Evolutionary conservation across 2,329 filamentous ascomycete species (phyloP).

Genomic region (Botrytis galanthina): DNA sequence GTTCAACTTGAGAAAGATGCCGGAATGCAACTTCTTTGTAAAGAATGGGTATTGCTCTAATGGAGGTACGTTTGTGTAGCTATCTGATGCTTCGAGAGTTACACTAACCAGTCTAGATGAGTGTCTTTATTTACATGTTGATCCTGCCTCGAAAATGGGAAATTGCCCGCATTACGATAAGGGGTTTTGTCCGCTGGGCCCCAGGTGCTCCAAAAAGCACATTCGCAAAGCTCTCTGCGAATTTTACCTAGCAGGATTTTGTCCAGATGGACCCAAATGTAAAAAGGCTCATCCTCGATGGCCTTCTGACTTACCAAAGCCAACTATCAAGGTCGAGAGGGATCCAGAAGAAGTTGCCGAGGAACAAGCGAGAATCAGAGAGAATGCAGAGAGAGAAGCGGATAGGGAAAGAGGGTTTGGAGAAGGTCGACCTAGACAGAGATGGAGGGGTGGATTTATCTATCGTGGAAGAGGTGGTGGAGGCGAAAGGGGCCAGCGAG

Average conservation of each 20-base stretch:
- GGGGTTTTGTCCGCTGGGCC: conserved; percentile 91
- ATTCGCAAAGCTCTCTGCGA: conserved; percentile 76
- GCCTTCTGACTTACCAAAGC: conserved; percentile 69
- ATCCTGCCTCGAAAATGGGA: conserved; percentile 74
- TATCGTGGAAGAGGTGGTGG: conserved; percentile 33
- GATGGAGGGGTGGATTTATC: conserved; percentile 29
- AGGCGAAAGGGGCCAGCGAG: conserved; percentile 23
- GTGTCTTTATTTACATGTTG: conserved; percentile 88
- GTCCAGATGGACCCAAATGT: conserved; percentile 77
- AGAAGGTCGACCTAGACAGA: conserved; percentile 33
- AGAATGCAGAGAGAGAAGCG: conserved; percentile 52
- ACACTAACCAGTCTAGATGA: conserved; percentile 57
- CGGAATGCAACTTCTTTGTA: conserved; percentile 95
- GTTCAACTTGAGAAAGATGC: conserved; percentile 97
- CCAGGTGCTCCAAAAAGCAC: conserved; percentile 84
- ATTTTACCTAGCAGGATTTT: conserved; percentile 92
- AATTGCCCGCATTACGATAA: conserved; percentile 90
- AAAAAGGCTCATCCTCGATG: conserved; percentile 80
- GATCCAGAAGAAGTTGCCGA: conserved; percentile 55
- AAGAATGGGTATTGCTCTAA: conserved; percentile 93
- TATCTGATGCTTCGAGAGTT: not conserved
- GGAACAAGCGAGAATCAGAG: conserved; percentile 56
- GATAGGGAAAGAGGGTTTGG: conserved; percentile 41
- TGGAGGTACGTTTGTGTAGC: conserved; percentile 47
- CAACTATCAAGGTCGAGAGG: conserved; percentile 64